Conservation (phyloP, 352 stramenopile species). For the Achlya hypogyna region DNA sequence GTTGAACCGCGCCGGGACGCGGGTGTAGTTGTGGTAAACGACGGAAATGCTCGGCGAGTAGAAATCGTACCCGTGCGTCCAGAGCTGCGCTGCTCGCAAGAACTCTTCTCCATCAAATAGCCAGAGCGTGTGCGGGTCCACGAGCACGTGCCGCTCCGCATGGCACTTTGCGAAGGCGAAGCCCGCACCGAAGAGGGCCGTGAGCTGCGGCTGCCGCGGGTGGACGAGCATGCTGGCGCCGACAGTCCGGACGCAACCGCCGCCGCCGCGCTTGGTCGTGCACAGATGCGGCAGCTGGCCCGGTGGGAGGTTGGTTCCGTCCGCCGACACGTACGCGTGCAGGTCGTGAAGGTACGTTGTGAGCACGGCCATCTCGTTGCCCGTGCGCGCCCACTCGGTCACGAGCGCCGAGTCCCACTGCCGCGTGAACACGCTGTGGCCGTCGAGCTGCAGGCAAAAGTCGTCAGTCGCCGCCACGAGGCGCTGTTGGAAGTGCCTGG, state of each 20-base stretch:
- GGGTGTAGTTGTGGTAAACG: conserved; percentile 43
- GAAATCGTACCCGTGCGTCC: conserved; percentile 82
- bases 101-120: conserved; percentile 87
- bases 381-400: conserved; percentile 47
- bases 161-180: conserved; percentile 77
- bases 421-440: conserved; percentile 77
- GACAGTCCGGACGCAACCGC: not conserved
- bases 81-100: conserved; percentile 37
- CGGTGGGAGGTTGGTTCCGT: not conserved
- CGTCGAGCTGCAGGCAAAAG: conserved; percentile 85
- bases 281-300: conserved; percentile 7
- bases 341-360: conserved; percentile 68
- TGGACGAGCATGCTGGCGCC: not conserved
- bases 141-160: conserved; percentile 65
- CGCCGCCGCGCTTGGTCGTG: not conserved
- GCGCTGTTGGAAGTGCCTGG: conserved; percentile 19
- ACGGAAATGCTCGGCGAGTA: conserved; percentile 69
- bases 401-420: conserved; percentile 69
- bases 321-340: not conserved
- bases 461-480: conserved; percentile 49
- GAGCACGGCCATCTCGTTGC: conserved; percentile 82
- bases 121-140: conserved; percentile 62
- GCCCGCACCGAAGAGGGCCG: conserved; percentile 73
- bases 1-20: not conserved
- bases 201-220: conserved; percentile 58